A percentile compares a stretch with the other conserved stretches of the same genome.
These are phyloP conservation scores for Fraxinus velutina DNA, from an alignment of 305 asterid genomes.

Conservation along the genomic window DNA sequence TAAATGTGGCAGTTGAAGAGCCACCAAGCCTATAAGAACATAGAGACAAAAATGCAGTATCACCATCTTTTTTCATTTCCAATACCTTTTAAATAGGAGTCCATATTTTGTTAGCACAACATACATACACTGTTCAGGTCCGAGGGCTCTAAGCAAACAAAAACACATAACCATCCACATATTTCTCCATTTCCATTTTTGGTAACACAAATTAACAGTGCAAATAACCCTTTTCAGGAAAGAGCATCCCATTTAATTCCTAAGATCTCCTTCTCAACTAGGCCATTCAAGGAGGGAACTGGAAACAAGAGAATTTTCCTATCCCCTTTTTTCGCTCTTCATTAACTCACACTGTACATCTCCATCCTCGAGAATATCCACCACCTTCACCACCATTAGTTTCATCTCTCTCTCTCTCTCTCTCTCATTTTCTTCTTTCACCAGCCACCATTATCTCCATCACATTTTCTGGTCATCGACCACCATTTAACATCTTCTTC, in stretches of 20 bases:
- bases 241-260: neutral
- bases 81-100: neutral
- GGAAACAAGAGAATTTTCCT: neutral
- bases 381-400: neutral
- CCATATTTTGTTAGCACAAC: neutral
- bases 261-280: neutral
- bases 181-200: neutral
- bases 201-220: neutral
- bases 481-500: neutral
- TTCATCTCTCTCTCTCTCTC: too few relatives aligned
- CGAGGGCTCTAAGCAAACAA: neutral
- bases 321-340: neutral
- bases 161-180: neutral
- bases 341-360: neutral
- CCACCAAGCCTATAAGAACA: neutral
- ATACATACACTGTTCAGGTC: neutral
- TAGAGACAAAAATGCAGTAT: neutral
- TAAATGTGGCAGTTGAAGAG: neutral
- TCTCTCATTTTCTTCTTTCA: neutral
- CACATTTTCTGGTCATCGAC: neutral
- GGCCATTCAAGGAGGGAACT: neutral
- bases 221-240: neutral
- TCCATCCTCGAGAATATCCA: neutral
- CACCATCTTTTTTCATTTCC: neutral
- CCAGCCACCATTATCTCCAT: neutral